Evolutionary conservation across 768 basidiomycete species (phyloP), one percentile per base, ranked within the genome.

Genomic region (Gymnopilus junonius): DNA sequence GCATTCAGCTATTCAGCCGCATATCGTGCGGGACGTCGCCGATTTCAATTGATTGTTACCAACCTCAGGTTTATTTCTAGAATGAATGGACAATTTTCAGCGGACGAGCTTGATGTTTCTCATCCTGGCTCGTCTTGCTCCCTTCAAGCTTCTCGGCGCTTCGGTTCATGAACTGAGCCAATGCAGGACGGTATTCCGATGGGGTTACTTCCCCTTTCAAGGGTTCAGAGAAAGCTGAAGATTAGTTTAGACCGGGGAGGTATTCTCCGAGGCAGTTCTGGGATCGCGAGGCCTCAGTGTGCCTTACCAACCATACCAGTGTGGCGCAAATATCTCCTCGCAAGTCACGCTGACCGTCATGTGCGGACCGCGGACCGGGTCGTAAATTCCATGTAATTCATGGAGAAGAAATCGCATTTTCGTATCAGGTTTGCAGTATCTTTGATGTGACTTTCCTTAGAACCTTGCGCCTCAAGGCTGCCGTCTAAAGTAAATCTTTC

Each of bases 241-340:
- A 14, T 53, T 54, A 42, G 40, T 54, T 61, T 61, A 61, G 59
- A 53, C 51, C 59, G 51, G 59, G 50, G 59, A 42, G n/a, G 39
- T 21, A n/a, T 55, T 61, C n/a, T 53, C 59, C 59, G 59, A 61
- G 51, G 39, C 39, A 34, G 27, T 61, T 53, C 39, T 51, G 21
- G 21, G 20, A 61, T 61, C 40, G 43, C 54, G 59, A 42, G 59
- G 59, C n/a, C 34, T 31, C 48, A 31, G 31, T 20, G 48, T 51
- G 48, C 48, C 48, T 51, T 51, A 51, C 48, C 29, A 51, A 51
- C 48, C 48, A 32, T 42, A 7, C 50, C 59, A 42, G 59, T 61
- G 51, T 61, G 59, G 51, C 59, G 59, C 48, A 61, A 53, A 40
- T 54, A 54, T 55, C 54, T 32, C 31, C n/a, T n/a, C 27, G 20